Conservation (phyloP, 2,329 filamentous ascomycete species). For the Diplodia seriata region DNA sequence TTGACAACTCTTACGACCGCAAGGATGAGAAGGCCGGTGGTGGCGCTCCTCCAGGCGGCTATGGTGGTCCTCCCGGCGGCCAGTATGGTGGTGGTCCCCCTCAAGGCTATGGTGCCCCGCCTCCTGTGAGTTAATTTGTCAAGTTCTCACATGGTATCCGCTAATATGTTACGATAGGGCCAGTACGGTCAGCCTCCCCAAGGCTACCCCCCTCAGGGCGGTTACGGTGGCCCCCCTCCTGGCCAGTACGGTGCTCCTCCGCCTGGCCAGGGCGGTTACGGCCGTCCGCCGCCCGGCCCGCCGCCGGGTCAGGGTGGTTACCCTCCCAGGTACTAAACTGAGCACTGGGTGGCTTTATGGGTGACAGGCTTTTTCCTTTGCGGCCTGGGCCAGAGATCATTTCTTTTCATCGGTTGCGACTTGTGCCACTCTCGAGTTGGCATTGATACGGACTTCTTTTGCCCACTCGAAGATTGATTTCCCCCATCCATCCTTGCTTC, state of each 20-base stretch:
- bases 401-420: background rate
- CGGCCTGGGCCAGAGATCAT: background rate
- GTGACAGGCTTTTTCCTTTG: background rate
- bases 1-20: slow-evolving; percentile 69
- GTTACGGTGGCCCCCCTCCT: slow-evolving; percentile 38
- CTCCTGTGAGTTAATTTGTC: slow-evolving; percentile 26
- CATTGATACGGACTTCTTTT: slow-evolving; percentile 19
- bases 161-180: slow-evolving; percentile 31
- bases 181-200: slow-evolving; percentile 38
- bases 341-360: background rate
- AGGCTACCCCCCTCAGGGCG: slow-evolving; percentile 34
- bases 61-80: slow-evolving; percentile 39
- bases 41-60: slow-evolving; percentile 36
- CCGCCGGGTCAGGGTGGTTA: slow-evolving; percentile 34
- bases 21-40: slow-evolving; percentile 66
- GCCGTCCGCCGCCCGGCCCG: slow-evolving; percentile 38
- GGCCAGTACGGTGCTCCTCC: slow-evolving; percentile 39
- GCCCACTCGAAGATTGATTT: slow-evolving; percentile 11
- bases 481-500: background rate
- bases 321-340: slow-evolving; percentile 24
- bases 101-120: slow-evolving; percentile 33
- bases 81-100: slow-evolving; percentile 47
- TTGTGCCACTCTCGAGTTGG: background rate
- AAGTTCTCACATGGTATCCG: slow-evolving; percentile 1
- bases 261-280: slow-evolving; percentile 43